Conservation (phyloP, 2,329 filamentous ascomycete genomes). For the Dactylellina drechsleri region DNA sequence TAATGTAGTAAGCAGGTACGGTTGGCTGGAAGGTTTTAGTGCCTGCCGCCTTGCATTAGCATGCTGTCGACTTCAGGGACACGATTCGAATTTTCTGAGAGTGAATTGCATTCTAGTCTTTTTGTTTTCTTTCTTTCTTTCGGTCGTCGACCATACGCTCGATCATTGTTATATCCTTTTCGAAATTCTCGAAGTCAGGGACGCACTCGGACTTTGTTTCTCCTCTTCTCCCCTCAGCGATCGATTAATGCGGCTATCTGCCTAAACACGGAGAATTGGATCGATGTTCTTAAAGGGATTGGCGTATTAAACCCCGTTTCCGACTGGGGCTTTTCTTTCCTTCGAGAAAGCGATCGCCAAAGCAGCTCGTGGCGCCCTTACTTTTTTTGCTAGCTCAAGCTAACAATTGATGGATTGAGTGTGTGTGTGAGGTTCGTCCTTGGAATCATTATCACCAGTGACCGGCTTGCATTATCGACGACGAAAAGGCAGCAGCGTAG, state of each 20-base stretch:
- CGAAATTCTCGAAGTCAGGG: constrained; percentile 16
- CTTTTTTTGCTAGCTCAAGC: constrained; percentile 5
- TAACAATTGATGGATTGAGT: constrained; percentile 5
- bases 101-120: background rate
- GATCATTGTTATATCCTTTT: background rate
- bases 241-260: constrained; percentile 23
- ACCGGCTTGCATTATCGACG: background rate
- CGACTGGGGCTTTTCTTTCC: constrained; percentile 10
- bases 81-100: background rate
- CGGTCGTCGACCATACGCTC: background rate
- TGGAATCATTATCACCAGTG: background rate
- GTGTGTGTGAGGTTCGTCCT: no score
- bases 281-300: constrained; percentile 4
- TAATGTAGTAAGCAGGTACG: constrained; percentile 11
- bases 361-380: constrained; percentile 25
- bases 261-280: constrained; percentile 42
- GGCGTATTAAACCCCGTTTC: constrained; percentile 7
- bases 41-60: constrained; percentile 18
- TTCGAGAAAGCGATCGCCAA: constrained; percentile 40
- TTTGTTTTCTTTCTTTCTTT: constrained; percentile 1
- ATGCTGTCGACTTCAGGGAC: constrained; percentile 38
- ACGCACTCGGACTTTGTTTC: background rate
- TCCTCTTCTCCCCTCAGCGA: background rate
- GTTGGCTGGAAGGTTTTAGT: background rate
- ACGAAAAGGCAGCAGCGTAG: constrained; percentile 20